Percentiles rank a stretch among this genome's conserved stretches.
These are phyloP conservation scores for Leishmania tarentolae DNA, from an alignment of 208 protist genomes.

Conservation along the genomic window DNA sequence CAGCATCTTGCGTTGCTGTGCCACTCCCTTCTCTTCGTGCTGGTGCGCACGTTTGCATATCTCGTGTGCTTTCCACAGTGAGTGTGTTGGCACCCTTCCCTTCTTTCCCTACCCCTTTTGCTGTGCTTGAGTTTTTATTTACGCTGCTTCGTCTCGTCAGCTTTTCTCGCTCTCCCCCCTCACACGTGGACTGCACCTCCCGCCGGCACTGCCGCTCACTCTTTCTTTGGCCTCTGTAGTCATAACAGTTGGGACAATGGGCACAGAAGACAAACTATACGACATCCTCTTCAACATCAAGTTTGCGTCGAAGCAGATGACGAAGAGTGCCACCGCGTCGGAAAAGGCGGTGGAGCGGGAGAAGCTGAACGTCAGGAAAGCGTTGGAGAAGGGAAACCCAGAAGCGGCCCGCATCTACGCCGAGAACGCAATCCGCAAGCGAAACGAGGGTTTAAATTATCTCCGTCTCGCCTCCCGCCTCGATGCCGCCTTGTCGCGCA, in stretches of 20 bases:
- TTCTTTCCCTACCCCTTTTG: not conserved
- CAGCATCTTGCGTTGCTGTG: not conserved
- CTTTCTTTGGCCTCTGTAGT: not conserved
- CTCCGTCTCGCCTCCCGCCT: slow-evolving; percentile 94
- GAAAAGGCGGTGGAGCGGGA: slow-evolving; percentile 94
- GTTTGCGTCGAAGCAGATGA: slow-evolving; percentile 95
- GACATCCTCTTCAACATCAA: slow-evolving; percentile 97
- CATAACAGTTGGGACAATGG: slow-evolving; percentile 31
- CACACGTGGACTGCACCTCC: not conserved
- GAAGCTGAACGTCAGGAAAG: slow-evolving; percentile 93
- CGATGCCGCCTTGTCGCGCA: slow-evolving; percentile 94
- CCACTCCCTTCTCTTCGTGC: not conserved
- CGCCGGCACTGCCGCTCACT: not conserved
- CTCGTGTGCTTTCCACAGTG: not conserved
- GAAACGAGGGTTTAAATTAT: slow-evolving; percentile 96
- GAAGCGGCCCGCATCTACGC: slow-evolving; percentile 98
- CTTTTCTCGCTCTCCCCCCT: not conserved
- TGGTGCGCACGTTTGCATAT: not conserved
- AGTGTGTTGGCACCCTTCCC: not conserved
- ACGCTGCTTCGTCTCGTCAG: not conserved
- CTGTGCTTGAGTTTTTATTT: not conserved
- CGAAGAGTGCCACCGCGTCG: slow-evolving; percentile 77
- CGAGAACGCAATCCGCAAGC: slow-evolving; percentile 97
- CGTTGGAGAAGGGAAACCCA: slow-evolving; percentile 97
- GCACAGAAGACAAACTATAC: slow-evolving; percentile 75